phyloP scores from a whole-genome alignment of 768 basidiomycete species.

The Phlebiopsis flavidoalba region DNA sequence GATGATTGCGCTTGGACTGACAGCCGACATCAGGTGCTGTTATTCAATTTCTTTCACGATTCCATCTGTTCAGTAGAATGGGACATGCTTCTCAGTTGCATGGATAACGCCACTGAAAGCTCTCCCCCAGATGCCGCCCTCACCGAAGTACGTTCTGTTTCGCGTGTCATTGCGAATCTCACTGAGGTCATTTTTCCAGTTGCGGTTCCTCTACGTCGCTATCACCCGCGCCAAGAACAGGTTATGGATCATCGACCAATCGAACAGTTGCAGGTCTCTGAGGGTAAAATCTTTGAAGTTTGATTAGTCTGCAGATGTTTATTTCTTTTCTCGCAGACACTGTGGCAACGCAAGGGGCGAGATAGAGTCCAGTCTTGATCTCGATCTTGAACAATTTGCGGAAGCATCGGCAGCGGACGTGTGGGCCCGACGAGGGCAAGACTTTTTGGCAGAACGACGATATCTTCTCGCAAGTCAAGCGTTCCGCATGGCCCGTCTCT shows the following conservation, averaged over 20 bases:
- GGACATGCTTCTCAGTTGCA: not conserved
- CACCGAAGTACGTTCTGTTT: constrained; percentile 39
- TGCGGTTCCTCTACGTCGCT: constrained; percentile 16
- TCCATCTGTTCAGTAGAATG: not conserved
- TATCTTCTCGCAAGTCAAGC: not conserved
- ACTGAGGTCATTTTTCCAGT: not conserved
- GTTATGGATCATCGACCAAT: constrained; percentile 15
- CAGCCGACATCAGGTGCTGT: not conserved
- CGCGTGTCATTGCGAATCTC: not conserved
- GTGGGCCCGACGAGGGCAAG: not conserved
- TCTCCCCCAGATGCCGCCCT: constrained; percentile 35
- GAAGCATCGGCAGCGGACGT: not conserved
- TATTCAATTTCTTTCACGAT: constrained; percentile 6
- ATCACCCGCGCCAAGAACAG: constrained; percentile 13
- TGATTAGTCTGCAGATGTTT: not conserved
- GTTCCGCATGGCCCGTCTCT: not conserved
- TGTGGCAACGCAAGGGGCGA: not conserved
- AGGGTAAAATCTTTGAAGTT: not conserved
- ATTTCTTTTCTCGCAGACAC: not conserved
- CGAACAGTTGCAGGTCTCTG: not conserved
- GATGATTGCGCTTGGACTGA: not conserved
- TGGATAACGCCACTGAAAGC: not conserved
- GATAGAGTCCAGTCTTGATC: not conserved
- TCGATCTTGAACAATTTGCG: constrained; percentile 1
- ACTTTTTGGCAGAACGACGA: not conserved